Base-by-base conservation (phyloP, 2,329 filamentous ascomycete species). In the Epichloe sp. region DNA sequence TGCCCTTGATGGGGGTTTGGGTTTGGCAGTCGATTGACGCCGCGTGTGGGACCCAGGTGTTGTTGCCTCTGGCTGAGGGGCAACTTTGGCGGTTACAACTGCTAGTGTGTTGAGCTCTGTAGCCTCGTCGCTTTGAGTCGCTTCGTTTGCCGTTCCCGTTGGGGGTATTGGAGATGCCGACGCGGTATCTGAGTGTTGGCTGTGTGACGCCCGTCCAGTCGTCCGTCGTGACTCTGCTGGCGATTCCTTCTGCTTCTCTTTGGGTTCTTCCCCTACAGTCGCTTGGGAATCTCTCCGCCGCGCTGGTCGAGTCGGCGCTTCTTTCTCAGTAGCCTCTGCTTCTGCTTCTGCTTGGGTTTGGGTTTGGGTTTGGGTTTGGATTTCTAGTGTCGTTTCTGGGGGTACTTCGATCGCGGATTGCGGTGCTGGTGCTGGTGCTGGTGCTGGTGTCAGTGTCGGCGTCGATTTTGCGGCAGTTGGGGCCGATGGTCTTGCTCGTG, bases 401-500 rank as follows among this genome's bases (percentile, higher is more conserved):
- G n/a, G 23, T 14, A 26, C 40, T 37, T 53, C 48, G 31, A 48
- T 48, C 41, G 49, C 21, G n/a, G 48, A 49, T 46, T 53, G 52
- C 19, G 36, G 23, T 40, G 14, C 35, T 35, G 42, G 41, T 41
- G 44, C 15, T 14, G 21, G 21, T 21, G 21, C 3, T 5, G 23
- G 23, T 26, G 23, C 0, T 1, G 40, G 44, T 14, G 46, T 53
- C 17, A 35, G 11, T 23, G 21, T 44, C 17, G 47, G 38, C 23
- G 49, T 42, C 23, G 52, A 44, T 38, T 48, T 54, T 23, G 50
- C 37, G 12, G 52, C 37, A 15, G 42, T 51, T 35, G 53, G 17
- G 17, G 41, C 46, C 7, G 57, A 49, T 38, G 53, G 44, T 43
- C 50, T 49, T 14, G 52, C 44, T 61, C 82, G 78, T 56, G 74